These are phyloP conservation scores for Suhomyces yuchorum DNA, from an alignment of 1,139 yeast species.

Conservation along the genomic window DNA sequence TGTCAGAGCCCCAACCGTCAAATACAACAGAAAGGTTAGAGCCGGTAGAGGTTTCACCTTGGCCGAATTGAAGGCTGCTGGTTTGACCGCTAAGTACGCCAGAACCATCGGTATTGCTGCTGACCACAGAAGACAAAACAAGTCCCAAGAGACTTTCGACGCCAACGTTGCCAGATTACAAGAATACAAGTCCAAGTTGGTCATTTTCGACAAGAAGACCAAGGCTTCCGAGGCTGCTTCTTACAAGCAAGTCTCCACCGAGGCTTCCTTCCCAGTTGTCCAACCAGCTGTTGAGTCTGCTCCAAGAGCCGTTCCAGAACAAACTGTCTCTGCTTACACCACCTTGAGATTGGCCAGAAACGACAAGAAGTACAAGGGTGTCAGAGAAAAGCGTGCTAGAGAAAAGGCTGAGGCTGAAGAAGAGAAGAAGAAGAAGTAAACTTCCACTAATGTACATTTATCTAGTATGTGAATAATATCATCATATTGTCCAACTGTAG, in stretches of 20 bases:
- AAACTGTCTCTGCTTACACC: constrained; percentile 89
- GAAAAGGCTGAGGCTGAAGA: constrained; percentile 99
- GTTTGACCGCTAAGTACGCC: constrained; percentile 92
- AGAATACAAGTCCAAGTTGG: constrained; percentile 95
- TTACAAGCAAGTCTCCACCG: constrained; percentile 75
- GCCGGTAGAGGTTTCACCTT: constrained; percentile 99
- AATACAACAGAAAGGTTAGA: constrained; percentile 99
- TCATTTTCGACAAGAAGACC: constrained; percentile 91
- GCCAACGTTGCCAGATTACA: constrained; percentile 93
- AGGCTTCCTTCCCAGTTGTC: constrained; percentile 89
- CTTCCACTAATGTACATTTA: constrained; percentile 18
- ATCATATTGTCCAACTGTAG: constrained; percentile 10
- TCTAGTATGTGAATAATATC: constrained; percentile 15
- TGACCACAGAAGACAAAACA: constrained; percentile 99
- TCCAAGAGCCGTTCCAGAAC: constrained; percentile 88
- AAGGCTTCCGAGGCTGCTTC: constrained; percentile 68
- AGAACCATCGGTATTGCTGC: constrained; percentile 98
- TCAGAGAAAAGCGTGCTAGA: constrained; percentile 95
- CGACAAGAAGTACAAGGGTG: constrained; percentile 90
- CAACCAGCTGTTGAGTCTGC: constrained; percentile 72
- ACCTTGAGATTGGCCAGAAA: constrained; percentile 95
- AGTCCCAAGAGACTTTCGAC: constrained; percentile 93
- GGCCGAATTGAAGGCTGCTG: constrained; percentile 98
- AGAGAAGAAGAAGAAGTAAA: constrained; percentile 91
- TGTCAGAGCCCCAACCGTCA: constrained; percentile 98